Evolutionary conservation across 225 moss, liverwort and hornwort genomes (phyloP).

Genomic region (Marchantia polymorpha): DNA sequence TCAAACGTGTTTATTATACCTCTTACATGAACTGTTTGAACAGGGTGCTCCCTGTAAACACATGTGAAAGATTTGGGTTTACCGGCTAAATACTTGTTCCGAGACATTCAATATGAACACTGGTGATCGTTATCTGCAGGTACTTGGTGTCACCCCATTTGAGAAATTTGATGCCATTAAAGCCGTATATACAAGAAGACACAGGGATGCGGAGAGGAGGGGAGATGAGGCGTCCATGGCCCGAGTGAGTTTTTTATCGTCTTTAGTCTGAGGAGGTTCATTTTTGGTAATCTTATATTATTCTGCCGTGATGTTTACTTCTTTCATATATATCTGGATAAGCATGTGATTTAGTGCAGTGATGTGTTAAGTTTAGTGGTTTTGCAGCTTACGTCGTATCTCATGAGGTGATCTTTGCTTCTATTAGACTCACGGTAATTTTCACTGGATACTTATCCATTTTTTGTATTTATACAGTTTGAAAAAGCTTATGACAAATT

Average conservation of each 20-base stretch:
- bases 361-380: not conserved
- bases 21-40: too few species aligned
- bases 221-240: slow-evolving; percentile 72
- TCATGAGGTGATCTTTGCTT: not conserved
- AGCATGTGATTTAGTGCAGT: not conserved
- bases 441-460: not conserved
- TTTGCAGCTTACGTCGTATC: not conserved
- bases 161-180: slow-evolving; percentile 87
- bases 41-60: too few species aligned
- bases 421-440: not conserved
- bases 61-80: too few species aligned
- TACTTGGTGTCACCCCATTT: slow-evolving; percentile 72
- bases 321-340: not conserved
- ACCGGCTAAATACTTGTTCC: too few species aligned
- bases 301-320: not conserved
- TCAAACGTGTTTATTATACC: too few species aligned
- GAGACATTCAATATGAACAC: too few species aligned
- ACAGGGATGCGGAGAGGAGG: slow-evolving; percentile 79
- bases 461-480: slow-evolving; percentile 24
- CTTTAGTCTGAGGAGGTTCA: not conserved
- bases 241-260: slow-evolving; percentile 37
- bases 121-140: slow-evolving; percentile 23
- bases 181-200: slow-evolving; percentile 49
- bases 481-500: slow-evolving; percentile 84
- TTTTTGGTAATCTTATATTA: not conserved